phyloP scores from a whole-genome alignment of 805 yeast genomes.

The Metschnikowia drakensbergensis region DNA sequence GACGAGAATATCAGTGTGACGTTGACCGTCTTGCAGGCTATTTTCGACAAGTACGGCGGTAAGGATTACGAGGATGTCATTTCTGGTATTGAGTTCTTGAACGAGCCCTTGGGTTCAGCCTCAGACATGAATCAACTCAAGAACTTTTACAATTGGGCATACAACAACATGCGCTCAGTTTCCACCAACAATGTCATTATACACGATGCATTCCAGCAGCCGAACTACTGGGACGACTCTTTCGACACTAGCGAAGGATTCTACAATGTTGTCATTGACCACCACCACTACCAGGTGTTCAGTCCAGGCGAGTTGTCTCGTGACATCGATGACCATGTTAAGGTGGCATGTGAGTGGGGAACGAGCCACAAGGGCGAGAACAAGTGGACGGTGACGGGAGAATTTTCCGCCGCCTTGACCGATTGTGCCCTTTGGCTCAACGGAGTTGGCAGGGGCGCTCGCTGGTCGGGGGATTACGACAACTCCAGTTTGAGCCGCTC shows the following conservation, averaged over 20 bases:
- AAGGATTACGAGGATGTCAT: constrained; percentile 64
- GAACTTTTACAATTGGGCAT: constrained; percentile 60
- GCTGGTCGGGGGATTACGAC: constrained; percentile 64
- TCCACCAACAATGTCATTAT: constrained; percentile 54
- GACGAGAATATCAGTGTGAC: constrained; percentile 36
- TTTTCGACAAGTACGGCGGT: constrained; percentile 62
- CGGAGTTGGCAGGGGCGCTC: constrained; percentile 79
- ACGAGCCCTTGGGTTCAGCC: constrained; percentile 82
- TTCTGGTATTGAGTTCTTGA: constrained; percentile 77
- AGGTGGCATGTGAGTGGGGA: constrained; percentile 20
- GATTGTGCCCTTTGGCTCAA: constrained; percentile 89
- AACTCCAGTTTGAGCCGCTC: constrained; percentile 49
- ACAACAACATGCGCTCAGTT: constrained; percentile 56
- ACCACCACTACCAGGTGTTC: constrained; percentile 89
- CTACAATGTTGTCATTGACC: constrained; percentile 77
- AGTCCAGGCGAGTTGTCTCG: constrained; percentile 56
- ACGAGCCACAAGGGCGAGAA: constrained; percentile 14
- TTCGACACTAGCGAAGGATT: constrained; percentile 32
- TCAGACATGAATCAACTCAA: constrained; percentile 57
- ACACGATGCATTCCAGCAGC: constrained; percentile 76
- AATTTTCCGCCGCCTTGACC: constrained; percentile 61
- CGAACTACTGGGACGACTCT: constrained; percentile 56
- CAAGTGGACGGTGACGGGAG: constrained; percentile 20
- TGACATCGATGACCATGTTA: constrained; percentile 58
- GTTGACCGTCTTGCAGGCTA: constrained; percentile 47